Evolutionary conservation across 1,139 yeast genomes (phyloP), one percentile per base, ranked within the genome.

Genomic region (Zygosaccharomyces sapae): DNA sequence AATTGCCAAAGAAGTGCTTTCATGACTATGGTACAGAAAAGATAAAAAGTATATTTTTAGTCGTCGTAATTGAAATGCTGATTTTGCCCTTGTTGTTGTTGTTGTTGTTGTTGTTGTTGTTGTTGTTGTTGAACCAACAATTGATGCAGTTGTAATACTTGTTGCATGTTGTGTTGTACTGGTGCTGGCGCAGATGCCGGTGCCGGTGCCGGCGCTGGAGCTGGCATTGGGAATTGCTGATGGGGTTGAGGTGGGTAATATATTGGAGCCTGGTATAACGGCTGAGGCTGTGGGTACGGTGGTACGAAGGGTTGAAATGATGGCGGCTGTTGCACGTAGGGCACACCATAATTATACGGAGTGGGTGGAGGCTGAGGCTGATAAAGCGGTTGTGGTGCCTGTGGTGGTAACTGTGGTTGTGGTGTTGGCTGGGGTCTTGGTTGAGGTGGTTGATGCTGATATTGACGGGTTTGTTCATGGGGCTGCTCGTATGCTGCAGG

Each of bases 1-100:
- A 1, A 67, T 71, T 38, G 89, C 90, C 1, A 58, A 58, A 33
- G 54, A 63, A 18, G 79, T 76, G 41, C 64, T 51, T 31, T 33
- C 44, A 22, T 48, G 38, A 36, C 13, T 35, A n/a, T n/a, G 25
- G 30, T 33, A 24, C 25, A 38, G 10, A 25, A 9, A 12, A 35
- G 6, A 43, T 22, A 37, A 10, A 35, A 27, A 35, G 7, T 16
- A 35, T 19, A 27, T 20, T 22, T 31, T 31, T 36, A 48, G 24
- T 45, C 48, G 12, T 48, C 47, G 34, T 48, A 48, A 30, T 37
- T 33, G 19, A 43, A 45, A 8, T n/a, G 41, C 24, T 46, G 53
- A 2, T 49, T 52, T 13, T 47, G 46, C 25, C 47, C 39, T 24
- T 45, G 50, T 24, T 41, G 49, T 6, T 46, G 44, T 30, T 56